Conservation (phyloP, 2,329 filamentous ascomycete species). For the Penicillium sp. region DNA sequence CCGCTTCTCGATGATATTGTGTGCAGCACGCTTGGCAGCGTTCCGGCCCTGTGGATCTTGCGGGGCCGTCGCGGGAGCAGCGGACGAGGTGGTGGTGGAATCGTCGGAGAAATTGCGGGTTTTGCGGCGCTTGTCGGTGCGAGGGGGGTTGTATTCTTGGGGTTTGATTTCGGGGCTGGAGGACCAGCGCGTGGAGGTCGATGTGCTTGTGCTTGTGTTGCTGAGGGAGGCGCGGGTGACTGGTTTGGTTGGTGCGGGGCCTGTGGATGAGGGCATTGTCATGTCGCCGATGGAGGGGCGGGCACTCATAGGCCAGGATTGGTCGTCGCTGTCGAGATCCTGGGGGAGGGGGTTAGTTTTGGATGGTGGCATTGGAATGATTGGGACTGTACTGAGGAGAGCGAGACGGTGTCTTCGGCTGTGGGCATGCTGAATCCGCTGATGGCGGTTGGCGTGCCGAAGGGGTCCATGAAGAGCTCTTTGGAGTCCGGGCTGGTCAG, state of each 20-base stretch:
- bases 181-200: slow-evolving; percentile 26
- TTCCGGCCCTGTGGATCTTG: slow-evolving; percentile 32
- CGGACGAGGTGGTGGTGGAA: slow-evolving; percentile 22
- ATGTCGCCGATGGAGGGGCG: slow-evolving; percentile 25
- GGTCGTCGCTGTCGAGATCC: slow-evolving; percentile 41
- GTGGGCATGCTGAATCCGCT: slow-evolving; percentile 36
- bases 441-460: slow-evolving; percentile 32
- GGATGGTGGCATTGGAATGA: not conserved
- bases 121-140: slow-evolving; percentile 24
- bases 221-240: slow-evolving; percentile 10
- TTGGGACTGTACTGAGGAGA: slow-evolving; percentile 25
- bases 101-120: slow-evolving; percentile 31
- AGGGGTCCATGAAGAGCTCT: slow-evolving; percentile 35
- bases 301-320: slow-evolving; percentile 32
- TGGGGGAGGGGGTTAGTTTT: slow-evolving; percentile 8
- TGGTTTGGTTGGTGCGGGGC: slow-evolving; percentile 9
- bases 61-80: slow-evolving; percentile 20
- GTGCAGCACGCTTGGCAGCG: slow-evolving; percentile 43
- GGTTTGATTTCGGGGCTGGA: slow-evolving; percentile 33
- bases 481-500: slow-evolving; percentile 33
- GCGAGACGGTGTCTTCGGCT: slow-evolving; percentile 34
- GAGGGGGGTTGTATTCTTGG: slow-evolving; percentile 26
- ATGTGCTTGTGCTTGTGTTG: slow-evolving; percentile 3
- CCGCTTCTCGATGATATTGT: slow-evolving; percentile 47
- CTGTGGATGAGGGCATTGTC: slow-evolving; percentile 12